Evolutionary conservation across 306 rosid genomes (phyloP).

Genomic region (Mimosa bimucronata): DNA sequence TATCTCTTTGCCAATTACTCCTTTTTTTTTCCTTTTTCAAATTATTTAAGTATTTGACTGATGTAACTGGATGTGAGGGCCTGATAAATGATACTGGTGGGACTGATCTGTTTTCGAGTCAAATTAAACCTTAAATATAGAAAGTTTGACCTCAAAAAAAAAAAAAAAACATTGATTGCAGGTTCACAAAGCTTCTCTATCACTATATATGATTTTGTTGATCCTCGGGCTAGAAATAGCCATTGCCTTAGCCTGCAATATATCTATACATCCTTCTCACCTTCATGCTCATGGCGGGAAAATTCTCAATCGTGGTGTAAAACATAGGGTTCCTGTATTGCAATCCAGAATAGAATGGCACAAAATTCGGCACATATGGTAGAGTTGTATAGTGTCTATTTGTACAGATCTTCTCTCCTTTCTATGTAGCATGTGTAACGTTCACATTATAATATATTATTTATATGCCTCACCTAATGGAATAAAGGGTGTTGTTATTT

Average conservation of each 20-base stretch:
- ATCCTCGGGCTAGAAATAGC: slow-evolving; percentile 49
- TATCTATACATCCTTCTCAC: slow-evolving; percentile 22
- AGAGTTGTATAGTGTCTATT: slow-evolving; percentile 17
- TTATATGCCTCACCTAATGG: too few species aligned
- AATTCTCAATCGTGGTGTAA: neutral
- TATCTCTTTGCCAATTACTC: too few species aligned
- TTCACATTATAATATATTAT: neutral
- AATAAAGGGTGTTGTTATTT: too few species aligned
- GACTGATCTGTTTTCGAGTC: too few species aligned
- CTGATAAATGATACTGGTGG: too few species aligned
- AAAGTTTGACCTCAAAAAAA: slow-evolving; percentile 23
- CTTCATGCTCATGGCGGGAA: neutral
- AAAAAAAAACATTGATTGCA: slow-evolving; percentile 44
- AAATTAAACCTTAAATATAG: too few species aligned
- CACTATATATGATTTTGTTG: slow-evolving; percentile 50
- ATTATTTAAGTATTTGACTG: too few species aligned
- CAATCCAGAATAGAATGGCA: slow-evolving; percentile 55
- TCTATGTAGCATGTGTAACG: neutral
- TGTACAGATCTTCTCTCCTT: too few species aligned
- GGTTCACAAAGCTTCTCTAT: slow-evolving; percentile 41
- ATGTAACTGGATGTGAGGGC: too few species aligned
- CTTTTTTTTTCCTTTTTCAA: too few species aligned
- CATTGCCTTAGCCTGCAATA: slow-evolving; percentile 38
- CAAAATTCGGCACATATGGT: slow-evolving; percentile 77
- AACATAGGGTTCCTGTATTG: slow-evolving; percentile 1